Evolutionary conservation across 73 alveolate genomes (phyloP).

Genomic region (Paramecium primaurelia): DNA sequence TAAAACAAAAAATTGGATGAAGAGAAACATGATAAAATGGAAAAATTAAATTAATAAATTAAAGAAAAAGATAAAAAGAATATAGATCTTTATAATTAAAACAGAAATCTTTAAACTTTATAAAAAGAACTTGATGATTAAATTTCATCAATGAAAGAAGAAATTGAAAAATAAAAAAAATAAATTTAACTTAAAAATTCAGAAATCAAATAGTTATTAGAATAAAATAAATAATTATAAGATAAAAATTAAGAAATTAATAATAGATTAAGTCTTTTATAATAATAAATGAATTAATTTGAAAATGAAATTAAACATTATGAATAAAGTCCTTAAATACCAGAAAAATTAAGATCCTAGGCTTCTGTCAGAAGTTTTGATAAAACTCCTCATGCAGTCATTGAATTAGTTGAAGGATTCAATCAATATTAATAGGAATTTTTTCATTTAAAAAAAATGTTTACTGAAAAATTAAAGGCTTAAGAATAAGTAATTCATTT

Average conservation of each 20-base stretch:
- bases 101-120: neutral
- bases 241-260: constrained; percentile 21
- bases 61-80: constrained; percentile 36
- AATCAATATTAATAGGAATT: constrained; percentile 28
- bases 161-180: neutral
- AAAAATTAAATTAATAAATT: neutral
- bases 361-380: constrained; percentile 2
- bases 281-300: neutral
- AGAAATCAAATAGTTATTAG: neutral
- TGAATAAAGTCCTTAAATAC: neutral
- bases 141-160: neutral
- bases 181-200: neutral
- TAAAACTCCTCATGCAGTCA: constrained; percentile 8
- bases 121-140: constrained; percentile 1
- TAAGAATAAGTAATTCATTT: neutral
- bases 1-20: neutral
- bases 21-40: neutral
- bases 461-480: constrained; percentile 9
- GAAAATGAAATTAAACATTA: constrained; percentile 26
- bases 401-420: constrained; percentile 47
- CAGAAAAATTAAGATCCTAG: neutral
- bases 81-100: neutral
- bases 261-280: neutral
- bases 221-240: neutral
- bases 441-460: neutral